Evolutionary conservation across 768 basidiomycete species (phyloP).

Genomic region (Cyathus striatus): DNA sequence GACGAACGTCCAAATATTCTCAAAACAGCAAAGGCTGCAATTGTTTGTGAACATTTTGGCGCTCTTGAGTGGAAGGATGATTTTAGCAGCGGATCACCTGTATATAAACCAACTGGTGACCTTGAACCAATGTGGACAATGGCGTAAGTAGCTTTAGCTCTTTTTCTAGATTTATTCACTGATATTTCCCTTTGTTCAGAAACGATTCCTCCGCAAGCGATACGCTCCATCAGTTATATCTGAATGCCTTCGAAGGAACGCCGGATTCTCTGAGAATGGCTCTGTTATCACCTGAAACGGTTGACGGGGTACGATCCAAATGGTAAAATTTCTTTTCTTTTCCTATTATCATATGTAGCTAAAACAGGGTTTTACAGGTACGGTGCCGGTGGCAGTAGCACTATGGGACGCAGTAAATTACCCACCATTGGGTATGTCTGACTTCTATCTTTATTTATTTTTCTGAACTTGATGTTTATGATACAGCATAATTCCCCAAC

Average conservation of each 20-base stretch:
- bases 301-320: conserved; percentile 10
- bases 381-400: conserved; percentile 23
- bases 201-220: conserved; percentile 16
- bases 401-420: conserved; percentile 16
- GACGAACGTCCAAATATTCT: conserved; percentile 15
- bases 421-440: conserved; percentile 22
- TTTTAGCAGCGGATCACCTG: conserved; percentile 11
- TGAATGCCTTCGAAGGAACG: conserved; percentile 20
- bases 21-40: conserved; percentile 18
- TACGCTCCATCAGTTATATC: conserved; percentile 16
- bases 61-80: conserved; percentile 24
- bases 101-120: conserved; percentile 18
- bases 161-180: not conserved
- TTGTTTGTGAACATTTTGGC: conserved; percentile 25
- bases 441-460: too few species aligned
- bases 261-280: conserved; percentile 20
- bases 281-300: conserved; percentile 18
- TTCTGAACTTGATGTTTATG: too few species aligned
- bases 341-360: not conserved
- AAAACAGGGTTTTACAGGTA: conserved; percentile 10
- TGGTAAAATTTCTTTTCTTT: conserved; percentile 11
- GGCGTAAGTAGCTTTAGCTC: conserved; percentile 14
- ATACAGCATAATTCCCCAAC: conserved; percentile 25
- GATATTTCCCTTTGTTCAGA: conserved; percentile 4
- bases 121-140: conserved; percentile 27